Base-by-base conservation (phyloP, 2,329 filamentous ascomycete genomes). In the Sporothrix mexicana region DNA sequence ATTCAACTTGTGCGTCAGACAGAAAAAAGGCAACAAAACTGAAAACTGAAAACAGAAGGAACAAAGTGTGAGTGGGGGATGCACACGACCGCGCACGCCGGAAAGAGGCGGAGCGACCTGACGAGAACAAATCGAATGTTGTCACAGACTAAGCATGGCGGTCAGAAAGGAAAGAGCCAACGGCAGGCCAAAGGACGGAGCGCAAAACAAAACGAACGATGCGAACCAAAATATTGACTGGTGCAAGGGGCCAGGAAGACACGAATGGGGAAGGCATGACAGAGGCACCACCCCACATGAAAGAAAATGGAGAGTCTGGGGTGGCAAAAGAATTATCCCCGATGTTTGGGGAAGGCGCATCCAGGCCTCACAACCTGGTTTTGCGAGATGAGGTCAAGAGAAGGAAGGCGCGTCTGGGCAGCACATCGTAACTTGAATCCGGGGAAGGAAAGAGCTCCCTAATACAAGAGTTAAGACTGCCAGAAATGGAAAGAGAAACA, bases 71-170 rank as follows among this genome's bases (percentile, higher is more conserved):
- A 45, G 51, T 69, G 67, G 49, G 66, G 43, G 43, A 17, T 36
- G 23, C 30, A 55, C 47, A 68, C 23, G 13, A 47, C 61, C 10
- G 61, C 62, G 20, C 43, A 36, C 4, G 10, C 45, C 64, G 64
- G 49, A 69, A 55, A 20, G 49, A 57, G 51, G 67, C 36, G 51
- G 51, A 25, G 67, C 10, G 47, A 13, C 36, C 13, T 45, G 20
- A 55, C 49, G 66, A 69, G 20, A 41, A 69, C 8, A 59, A 47
- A 49, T 70, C 68, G 68, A 70, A 61, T 61, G 68, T 61, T 70
- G 41, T 59, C 20, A 15, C 49, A 51, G 67, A 15, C 47, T 23
- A 20, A 53, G 47, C 25, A 51, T 47, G 45, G 43, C 23, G 23
- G 23, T 45, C 25, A 30, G 47, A 36, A 36, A 69, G 51, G 67